Evolutionary conservation across 345 rosid species (phyloP).

Genomic region (Litchi chinensis): DNA sequence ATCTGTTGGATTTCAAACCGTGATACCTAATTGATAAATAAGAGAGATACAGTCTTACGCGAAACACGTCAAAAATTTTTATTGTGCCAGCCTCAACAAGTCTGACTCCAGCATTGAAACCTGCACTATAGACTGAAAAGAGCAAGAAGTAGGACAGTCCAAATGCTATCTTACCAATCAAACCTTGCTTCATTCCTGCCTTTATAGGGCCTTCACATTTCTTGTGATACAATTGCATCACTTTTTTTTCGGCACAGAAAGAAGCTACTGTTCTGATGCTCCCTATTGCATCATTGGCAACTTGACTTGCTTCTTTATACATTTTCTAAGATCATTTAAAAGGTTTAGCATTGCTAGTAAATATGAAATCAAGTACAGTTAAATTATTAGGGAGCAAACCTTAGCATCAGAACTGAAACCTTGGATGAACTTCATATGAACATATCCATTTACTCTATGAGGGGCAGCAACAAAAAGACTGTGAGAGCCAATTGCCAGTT

Average conservation of each 20-base stretch:
- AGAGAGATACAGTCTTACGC: constrained; percentile 32
- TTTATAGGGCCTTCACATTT: constrained; percentile 71
- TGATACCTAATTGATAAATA: neutral
- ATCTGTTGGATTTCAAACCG: neutral
- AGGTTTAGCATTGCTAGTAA: neutral
- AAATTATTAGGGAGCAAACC: constrained; percentile 37
- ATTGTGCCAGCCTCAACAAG: constrained; percentile 54
- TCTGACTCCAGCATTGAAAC: constrained; percentile 75
- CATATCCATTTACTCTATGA: constrained; percentile 54
- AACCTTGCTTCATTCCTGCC: constrained; percentile 66
- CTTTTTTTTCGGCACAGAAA: constrained; percentile 78
- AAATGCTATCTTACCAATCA: constrained; percentile 66
- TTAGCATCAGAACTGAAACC: constrained; percentile 83
- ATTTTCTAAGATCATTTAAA: constrained; percentile 41
- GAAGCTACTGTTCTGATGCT: constrained; percentile 84
- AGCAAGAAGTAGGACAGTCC: constrained; percentile 59
- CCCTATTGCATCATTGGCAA: constrained; percentile 87
- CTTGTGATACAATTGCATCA: constrained; percentile 57
- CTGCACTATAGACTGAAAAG: constrained; percentile 50
- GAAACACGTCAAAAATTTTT: constrained; percentile 64
- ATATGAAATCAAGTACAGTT: neutral
- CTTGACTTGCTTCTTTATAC: constrained; percentile 90
- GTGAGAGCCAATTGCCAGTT: constrained; percentile 68
- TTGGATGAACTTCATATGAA: constrained; percentile 59
- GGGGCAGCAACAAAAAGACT: constrained; percentile 59